These are phyloP conservation scores for Pholiota molesta DNA, from an alignment of 768 basidiomycete species.

Conservation along the genomic window DNA sequence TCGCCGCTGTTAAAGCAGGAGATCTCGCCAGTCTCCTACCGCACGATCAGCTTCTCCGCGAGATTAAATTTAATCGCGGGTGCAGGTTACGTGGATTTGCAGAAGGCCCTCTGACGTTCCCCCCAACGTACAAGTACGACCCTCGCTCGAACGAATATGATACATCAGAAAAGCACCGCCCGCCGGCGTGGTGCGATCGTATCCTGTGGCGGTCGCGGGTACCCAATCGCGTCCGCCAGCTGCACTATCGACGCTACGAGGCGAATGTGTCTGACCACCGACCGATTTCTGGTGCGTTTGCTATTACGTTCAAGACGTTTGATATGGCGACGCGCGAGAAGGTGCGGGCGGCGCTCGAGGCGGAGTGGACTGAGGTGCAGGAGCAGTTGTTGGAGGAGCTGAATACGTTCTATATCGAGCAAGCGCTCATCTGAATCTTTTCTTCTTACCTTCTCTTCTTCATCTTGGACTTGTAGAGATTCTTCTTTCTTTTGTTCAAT, in stretches of 20 bases:
- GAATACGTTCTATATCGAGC: slow-evolving; percentile 43
- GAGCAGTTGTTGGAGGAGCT: slow-evolving; percentile 39
- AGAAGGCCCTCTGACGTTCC: slow-evolving; percentile 83
- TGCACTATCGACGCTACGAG: slow-evolving; percentile 85
- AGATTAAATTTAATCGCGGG: slow-evolving; percentile 84
- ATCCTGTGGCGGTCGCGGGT: slow-evolving; percentile 76
- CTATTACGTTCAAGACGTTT: slow-evolving; percentile 74
- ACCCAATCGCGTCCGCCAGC: slow-evolving; percentile 56
- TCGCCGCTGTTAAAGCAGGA: slow-evolving; percentile 67
- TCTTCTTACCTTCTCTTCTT: background rate
- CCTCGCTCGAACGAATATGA: slow-evolving; percentile 79
- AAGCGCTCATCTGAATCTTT: slow-evolving; percentile 30
- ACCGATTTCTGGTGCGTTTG: slow-evolving; percentile 82
- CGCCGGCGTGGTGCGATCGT: slow-evolving; percentile 97
- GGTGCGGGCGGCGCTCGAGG: slow-evolving; percentile 59
- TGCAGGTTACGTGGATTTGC: slow-evolving; percentile 84
- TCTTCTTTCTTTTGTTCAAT: background rate
- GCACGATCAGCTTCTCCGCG: slow-evolving; percentile 90
- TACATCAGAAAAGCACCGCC: slow-evolving; percentile 82
- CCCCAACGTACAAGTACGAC: slow-evolving; percentile 96
- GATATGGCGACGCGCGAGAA: slow-evolving; percentile 56
- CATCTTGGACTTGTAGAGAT: background rate
- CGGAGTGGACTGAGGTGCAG: slow-evolving; percentile 55
- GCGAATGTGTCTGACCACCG: slow-evolving; percentile 89
- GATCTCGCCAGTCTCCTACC: slow-evolving; percentile 64